Conservation (phyloP, 2,329 filamentous ascomycete species). For the Karstenula rhodostoma region DNA sequence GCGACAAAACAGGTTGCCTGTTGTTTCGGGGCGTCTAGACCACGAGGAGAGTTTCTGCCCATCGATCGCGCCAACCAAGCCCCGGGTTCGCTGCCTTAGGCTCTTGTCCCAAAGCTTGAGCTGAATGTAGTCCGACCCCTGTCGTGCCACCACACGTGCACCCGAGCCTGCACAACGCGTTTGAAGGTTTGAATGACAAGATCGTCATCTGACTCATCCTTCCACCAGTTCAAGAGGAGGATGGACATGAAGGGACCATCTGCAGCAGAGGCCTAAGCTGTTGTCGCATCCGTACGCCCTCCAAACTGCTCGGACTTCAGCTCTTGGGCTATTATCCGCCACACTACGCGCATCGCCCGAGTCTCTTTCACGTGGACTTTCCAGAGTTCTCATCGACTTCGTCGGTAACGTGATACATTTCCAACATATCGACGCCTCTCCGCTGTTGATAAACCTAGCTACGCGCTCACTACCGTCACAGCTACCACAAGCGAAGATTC, state of each 20-base stretch:
- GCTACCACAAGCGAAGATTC: too few relatives aligned
- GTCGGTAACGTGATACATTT: too few relatives aligned
- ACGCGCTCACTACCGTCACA: too few relatives aligned
- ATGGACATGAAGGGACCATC: neutral
- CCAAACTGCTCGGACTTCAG: too few relatives aligned
- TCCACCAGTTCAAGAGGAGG: neutral
- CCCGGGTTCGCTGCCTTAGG: slow-evolving; percentile 8
- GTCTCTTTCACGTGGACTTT: too few relatives aligned
- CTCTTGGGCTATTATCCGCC: too few relatives aligned
- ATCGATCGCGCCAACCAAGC: neutral
- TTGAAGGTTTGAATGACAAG: neutral
- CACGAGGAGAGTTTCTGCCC: neutral
- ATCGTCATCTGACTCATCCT: neutral
- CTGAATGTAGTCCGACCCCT: neutral
- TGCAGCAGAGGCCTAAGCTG: neutral
- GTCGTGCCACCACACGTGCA: neutral
- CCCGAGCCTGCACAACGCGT: neutral
- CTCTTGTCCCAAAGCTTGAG: slow-evolving; percentile 12
- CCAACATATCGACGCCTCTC: too few relatives aligned
- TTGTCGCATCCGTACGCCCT: too few relatives aligned
- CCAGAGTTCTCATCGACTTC: too few relatives aligned
- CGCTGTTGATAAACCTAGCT: too few relatives aligned
- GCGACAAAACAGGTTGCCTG: slow-evolving; percentile 3
- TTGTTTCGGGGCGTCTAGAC: slow-evolving; percentile 3
- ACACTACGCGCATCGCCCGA: too few relatives aligned